Conservation (phyloP, 176 grass and related monocot genomes). For the Oryza australiensis region DNA sequence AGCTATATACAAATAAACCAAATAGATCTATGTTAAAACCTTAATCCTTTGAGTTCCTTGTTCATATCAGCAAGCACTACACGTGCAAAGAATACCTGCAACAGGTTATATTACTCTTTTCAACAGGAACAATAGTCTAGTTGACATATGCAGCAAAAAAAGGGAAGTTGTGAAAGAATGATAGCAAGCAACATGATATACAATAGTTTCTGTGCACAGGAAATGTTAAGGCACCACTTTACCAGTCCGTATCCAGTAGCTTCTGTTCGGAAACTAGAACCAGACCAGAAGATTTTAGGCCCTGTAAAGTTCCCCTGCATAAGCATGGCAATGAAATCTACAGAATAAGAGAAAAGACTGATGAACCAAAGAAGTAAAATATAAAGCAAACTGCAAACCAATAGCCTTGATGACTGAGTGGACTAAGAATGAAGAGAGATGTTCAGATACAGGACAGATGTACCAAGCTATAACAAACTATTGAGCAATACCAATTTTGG, state of each 20-base stretch:
- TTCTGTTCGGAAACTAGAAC: constrained; percentile 98
- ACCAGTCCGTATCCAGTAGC: constrained; percentile 99
- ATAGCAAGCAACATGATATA: constrained; percentile 10
- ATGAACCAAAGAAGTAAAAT: constrained; percentile 23
- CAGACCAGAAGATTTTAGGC: constrained; percentile 98
- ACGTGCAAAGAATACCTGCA: constrained; percentile 96
- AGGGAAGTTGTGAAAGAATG: constrained; percentile 28
- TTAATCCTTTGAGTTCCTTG: constrained; percentile 99
- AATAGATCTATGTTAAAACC: constrained; percentile 53
- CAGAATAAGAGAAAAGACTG: constrained; percentile 27
- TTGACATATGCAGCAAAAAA: constrained; percentile 19
- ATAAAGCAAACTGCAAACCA: constrained; percentile 30
- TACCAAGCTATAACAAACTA: constrained; percentile 14
- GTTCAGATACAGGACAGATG: background rate
- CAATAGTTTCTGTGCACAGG: constrained; percentile 18
- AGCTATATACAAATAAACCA: constrained; percentile 19
- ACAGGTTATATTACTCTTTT: constrained; percentile 4
- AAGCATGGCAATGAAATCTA: constrained; percentile 61
- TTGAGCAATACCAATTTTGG: background rate
- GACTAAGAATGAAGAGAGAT: background rate
- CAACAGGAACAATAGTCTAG: constrained; percentile 12
- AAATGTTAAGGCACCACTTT: constrained; percentile 40
- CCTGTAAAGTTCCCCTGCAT: constrained; percentile 99
- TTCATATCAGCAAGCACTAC: constrained; percentile 99
- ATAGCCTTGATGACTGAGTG: background rate